These are phyloP conservation scores for Colletotrichum salicis DNA, from an alignment of 2,329 filamentous ascomycete genomes.

Conservation along the genomic window DNA sequence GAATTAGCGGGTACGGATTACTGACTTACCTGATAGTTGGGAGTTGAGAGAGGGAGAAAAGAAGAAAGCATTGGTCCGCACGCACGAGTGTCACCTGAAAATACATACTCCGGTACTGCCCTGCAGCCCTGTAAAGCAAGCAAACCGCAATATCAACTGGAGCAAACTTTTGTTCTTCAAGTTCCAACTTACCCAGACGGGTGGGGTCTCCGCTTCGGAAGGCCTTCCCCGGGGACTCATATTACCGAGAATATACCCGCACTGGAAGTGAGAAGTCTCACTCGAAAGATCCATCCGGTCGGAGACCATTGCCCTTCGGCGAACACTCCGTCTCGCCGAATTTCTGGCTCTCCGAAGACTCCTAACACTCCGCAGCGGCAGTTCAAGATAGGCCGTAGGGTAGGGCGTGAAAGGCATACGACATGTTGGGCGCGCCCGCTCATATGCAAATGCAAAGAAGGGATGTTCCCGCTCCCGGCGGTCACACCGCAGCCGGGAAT, in stretches of 20 bases:
- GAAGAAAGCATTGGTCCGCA: background rate
- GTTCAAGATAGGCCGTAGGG: too few relatives aligned
- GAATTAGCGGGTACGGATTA: background rate
- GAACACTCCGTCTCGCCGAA: constrained; percentile 12
- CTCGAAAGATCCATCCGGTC: background rate
- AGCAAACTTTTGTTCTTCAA: background rate
- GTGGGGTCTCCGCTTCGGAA: background rate
- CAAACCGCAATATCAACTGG: background rate
- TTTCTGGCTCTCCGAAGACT: background rate
- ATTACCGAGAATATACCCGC: background rate
- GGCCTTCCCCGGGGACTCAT: background rate
- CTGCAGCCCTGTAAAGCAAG: background rate
- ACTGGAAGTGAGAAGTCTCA: background rate
- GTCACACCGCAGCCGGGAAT: constrained; percentile 17
- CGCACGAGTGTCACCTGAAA: too few relatives aligned
- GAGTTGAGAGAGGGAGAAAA: background rate
- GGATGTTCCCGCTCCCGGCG: constrained; percentile 8
- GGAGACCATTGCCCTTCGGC: background rate
- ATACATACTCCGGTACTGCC: background rate
- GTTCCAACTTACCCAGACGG: background rate
- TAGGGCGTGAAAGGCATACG: constrained; percentile 1
- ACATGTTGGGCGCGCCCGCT: background rate
- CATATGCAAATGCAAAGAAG: background rate
- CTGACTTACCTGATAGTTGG: too few relatives aligned
- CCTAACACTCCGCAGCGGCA: too few relatives aligned